These are phyloP conservation scores for Calycina herbarum DNA, from an alignment of 2,329 filamentous ascomycete species.

Conservation along the genomic window DNA sequence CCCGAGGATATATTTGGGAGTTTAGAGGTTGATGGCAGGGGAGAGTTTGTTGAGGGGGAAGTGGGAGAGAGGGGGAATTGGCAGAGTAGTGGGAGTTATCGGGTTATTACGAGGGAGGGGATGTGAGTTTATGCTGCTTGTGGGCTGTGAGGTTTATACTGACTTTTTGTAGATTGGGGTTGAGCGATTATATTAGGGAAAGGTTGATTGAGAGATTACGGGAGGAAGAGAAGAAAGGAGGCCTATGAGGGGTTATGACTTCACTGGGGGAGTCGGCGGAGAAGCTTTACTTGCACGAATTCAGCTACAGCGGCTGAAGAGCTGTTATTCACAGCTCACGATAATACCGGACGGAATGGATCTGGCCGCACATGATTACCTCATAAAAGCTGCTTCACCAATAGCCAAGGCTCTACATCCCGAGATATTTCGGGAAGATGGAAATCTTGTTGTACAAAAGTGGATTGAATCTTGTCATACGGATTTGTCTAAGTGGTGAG, in stretches of 20 bases:
- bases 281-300: not conserved
- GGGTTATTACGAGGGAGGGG: conserved; percentile 64
- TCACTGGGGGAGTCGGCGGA: not conserved
- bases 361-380: not conserved
- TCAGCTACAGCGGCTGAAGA: not conserved
- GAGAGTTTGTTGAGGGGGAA: conserved; percentile 49
- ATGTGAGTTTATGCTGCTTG: conserved; percentile 52
- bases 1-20: conserved; percentile 71
- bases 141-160: conserved; percentile 16
- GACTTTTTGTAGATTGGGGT: conserved; percentile 47
- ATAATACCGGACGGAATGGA: not conserved
- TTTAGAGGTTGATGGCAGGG: conserved; percentile 60
- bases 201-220: conserved; percentile 55
- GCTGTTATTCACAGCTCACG: not conserved
- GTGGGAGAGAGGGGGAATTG: conserved; percentile 47
- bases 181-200: conserved; percentile 54
- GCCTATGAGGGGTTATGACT: not conserved
- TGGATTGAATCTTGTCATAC: conserved; percentile 11
- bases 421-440: not conserved
- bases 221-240: conserved; percentile 47
- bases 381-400: not conserved
- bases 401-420: not conserved
- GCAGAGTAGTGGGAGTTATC: conserved; percentile 62
- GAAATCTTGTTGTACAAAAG: conserved; percentile 11
- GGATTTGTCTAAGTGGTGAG: conserved; percentile 5